A percentile compares a stretch with the other conserved stretches of the same genome.
These are phyloP conservation scores for Umbelopsis vinacea DNA, from an alignment of 192 early-diverging fungal genomes.

Conservation along the genomic window DNA sequence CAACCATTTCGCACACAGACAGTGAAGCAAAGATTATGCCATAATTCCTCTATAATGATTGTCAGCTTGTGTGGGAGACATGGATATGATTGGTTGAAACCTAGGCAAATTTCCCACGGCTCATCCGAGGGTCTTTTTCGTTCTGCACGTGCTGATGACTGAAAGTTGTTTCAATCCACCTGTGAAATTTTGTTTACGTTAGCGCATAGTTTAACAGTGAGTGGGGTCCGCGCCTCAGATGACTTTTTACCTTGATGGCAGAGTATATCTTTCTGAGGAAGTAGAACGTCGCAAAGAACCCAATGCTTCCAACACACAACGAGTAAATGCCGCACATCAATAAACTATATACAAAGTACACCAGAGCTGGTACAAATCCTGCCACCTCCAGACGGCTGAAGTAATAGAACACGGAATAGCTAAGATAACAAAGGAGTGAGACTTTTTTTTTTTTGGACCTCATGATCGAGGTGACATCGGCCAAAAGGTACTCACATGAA, in stretches of 20 bases:
- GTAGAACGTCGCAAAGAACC: slow-evolving; percentile 68
- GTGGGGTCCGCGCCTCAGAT: no score
- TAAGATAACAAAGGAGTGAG: background rate
- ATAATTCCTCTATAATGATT: slow-evolving; percentile 2
- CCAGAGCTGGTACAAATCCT: slow-evolving; percentile 67
- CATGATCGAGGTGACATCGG: background rate
- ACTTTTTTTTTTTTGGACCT: no score
- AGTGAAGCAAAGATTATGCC: no score
- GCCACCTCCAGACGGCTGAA: slow-evolving; percentile 64
- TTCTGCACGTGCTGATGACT: slow-evolving; percentile 23
- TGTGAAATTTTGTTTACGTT: slow-evolving; percentile 25
- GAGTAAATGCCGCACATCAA: slow-evolving; percentile 70
- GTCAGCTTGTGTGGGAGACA: background rate
- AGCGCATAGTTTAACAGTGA: background rate
- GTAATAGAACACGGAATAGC: slow-evolving; percentile 80
- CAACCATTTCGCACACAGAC: no score
- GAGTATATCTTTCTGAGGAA: slow-evolving; percentile 74
- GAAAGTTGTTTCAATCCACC: slow-evolving; percentile 27
- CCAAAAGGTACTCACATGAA: slow-evolving; percentile 48
- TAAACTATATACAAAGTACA: slow-evolving; percentile 79
- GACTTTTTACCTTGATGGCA: slow-evolving; percentile 74
- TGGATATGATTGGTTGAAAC: background rate
- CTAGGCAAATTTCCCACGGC: slow-evolving; percentile 1
- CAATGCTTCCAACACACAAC: slow-evolving; percentile 71
- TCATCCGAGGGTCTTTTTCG: background rate